Percentiles rank a stretch among this genome's conserved stretches.
These are phyloP conservation scores for Syncephalastrum sp. DNA, from an alignment of 371 early-diverging fungal genomes.

Conservation along the genomic window DNA sequence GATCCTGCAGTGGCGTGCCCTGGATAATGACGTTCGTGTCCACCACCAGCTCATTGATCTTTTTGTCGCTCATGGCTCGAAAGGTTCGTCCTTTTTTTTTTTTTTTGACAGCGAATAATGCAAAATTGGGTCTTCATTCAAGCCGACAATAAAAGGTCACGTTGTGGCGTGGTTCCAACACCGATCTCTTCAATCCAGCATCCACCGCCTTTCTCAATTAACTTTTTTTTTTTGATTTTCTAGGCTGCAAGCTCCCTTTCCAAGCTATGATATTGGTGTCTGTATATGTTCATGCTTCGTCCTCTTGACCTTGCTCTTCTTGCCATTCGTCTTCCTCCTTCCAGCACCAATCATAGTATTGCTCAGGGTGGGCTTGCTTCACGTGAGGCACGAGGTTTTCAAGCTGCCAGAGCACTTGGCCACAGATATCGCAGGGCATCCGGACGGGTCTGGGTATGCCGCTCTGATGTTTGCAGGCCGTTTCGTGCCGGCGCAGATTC, in stretches of 20 bases:
- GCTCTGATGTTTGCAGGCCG: no score
- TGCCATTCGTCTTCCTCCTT: no score
- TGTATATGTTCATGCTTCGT: not conserved
- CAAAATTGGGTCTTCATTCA: not conserved
- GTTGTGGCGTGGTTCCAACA: slow-evolving; percentile 6
- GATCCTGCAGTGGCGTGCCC: slow-evolving; percentile 32
- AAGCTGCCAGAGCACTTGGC: no score
- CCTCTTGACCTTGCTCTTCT: no score
- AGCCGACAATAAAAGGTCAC: slow-evolving; percentile 6
- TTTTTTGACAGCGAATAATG: not conserved
- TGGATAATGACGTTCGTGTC: slow-evolving; percentile 67
- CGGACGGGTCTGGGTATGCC: no score
- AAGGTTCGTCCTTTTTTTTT: not conserved
- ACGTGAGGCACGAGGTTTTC: no score
- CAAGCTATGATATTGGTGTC: not conserved
- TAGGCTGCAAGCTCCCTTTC: slow-evolving; percentile 2
- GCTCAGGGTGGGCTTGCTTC: no score
- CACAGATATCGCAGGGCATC: no score
- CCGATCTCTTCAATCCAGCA: slow-evolving; percentile 5
- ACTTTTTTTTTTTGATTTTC: no score
- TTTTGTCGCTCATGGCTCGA: slow-evolving; percentile 4
- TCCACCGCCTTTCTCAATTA: no score
- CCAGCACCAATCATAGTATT: no score
- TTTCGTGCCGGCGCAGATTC: no score
- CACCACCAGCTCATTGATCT: slow-evolving; percentile 52